Conservation (phyloP, 306 rosid species). For the Vigna reflexopilosa region DNA sequence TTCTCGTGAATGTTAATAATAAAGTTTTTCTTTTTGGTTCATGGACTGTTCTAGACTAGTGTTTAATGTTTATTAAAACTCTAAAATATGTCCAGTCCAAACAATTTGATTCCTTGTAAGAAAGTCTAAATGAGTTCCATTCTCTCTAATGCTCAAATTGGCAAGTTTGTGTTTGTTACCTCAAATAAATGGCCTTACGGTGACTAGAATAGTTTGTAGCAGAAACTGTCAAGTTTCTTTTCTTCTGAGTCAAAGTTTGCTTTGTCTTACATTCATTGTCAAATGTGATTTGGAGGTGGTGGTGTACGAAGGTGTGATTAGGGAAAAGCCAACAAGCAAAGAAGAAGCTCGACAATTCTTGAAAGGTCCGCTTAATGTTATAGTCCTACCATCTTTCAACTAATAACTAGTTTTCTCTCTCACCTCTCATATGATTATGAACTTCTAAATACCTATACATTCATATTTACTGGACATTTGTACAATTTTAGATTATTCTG, state of each 20-base stretch:
- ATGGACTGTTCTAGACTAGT: slow-evolving; percentile 13
- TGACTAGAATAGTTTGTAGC: slow-evolving; percentile 53
- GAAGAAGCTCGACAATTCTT: slow-evolving; percentile 90
- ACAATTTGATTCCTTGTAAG: slow-evolving; percentile 37
- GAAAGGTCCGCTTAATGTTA: slow-evolving; percentile 66
- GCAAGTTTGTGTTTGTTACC: slow-evolving; percentile 44
- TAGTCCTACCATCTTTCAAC: slow-evolving; percentile 29
- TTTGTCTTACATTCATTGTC: slow-evolving; percentile 54
- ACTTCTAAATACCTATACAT: slow-evolving; percentile 13
- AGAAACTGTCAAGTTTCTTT: slow-evolving; percentile 30
- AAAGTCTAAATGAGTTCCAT: slow-evolving; percentile 33
- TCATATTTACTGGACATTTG: neutral
- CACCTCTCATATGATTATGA: slow-evolving; percentile 4
- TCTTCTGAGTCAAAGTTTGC: slow-evolving; percentile 27
- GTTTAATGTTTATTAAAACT: slow-evolving; percentile 29
- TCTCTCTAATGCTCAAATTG: slow-evolving; percentile 30
- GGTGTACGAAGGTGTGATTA: slow-evolving; percentile 84
- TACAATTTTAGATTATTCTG: slow-evolving; percentile 79
- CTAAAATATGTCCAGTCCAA: slow-evolving; percentile 25
- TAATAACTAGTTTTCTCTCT: neutral
- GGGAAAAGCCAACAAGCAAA: slow-evolving; percentile 93
- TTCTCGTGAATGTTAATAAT: slow-evolving; percentile 28
- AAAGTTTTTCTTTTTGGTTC: neutral
- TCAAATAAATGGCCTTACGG: slow-evolving; percentile 65
- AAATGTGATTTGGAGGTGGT: slow-evolving; percentile 92